These are phyloP conservation scores for Clonostachys byssicola DNA, from an alignment of 2,329 filamentous ascomycete species.

Conservation along the genomic window DNA sequence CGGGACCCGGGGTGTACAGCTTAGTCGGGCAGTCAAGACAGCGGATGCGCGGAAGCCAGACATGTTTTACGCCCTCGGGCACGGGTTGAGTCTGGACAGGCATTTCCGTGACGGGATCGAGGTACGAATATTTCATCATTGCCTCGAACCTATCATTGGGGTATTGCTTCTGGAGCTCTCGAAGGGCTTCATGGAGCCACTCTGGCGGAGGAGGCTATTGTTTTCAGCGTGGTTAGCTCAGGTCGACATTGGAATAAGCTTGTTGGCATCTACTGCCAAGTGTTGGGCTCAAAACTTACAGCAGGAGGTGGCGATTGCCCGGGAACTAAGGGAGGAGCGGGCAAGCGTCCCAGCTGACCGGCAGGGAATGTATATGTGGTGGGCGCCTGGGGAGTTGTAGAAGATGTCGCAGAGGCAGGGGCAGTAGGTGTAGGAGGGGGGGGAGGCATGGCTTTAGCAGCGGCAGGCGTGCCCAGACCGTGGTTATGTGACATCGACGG, in stretches of 20 bases:
- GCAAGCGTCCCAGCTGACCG: conserved; percentile 61
- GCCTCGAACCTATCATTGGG: conserved; percentile 79
- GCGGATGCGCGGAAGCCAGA: conserved; percentile 83
- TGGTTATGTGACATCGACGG: conserved; percentile 21
- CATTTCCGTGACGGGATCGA: conserved; percentile 67
- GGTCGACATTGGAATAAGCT: background rate
- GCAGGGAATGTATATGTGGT: conserved; percentile 30
- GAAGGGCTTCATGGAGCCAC: conserved; percentile 77
- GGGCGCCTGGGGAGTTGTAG: conserved; percentile 20
- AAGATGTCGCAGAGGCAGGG: conserved; percentile 25
- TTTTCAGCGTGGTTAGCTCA: background rate
- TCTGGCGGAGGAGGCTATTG: conserved; percentile 74
- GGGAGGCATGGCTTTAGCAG: conserved; percentile 24
- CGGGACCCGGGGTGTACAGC: conserved; percentile 86
- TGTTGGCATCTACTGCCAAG: conserved; percentile 9
- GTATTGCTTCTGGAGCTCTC: conserved; percentile 65
- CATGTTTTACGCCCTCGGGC: conserved; percentile 66
- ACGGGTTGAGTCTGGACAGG: conserved; percentile 54
- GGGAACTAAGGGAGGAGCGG: conserved; percentile 58
- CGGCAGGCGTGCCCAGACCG: conserved; percentile 20
- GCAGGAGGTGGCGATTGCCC: conserved; percentile 51
- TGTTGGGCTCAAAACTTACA: conserved; percentile 45
- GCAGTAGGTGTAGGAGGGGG: conserved; percentile 32
- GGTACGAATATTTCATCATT: conserved; percentile 83
- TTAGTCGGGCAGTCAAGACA: conserved; percentile 93